Evolutionary conservation across 2,329 filamentous ascomycete species (phyloP).

Genomic region (Talaromyces sp.): DNA sequence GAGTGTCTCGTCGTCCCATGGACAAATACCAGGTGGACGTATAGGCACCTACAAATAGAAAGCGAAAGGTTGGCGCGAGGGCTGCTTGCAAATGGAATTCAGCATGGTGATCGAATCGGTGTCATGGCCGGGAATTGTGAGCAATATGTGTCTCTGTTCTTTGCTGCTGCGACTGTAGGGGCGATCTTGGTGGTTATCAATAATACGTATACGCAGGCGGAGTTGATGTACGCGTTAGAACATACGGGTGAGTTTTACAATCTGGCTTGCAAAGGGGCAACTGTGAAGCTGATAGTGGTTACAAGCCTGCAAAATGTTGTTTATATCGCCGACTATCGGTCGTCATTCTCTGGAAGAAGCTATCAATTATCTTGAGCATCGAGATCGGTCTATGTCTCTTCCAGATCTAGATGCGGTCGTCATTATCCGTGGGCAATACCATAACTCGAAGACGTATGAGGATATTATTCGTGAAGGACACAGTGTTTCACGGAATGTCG

Average conservation of each 20-base stretch:
- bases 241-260: slow-evolving; percentile 55
- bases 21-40: slow-evolving; percentile 70
- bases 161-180: slow-evolving; percentile 62
- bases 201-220: slow-evolving; percentile 72
- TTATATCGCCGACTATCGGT: slow-evolving; percentile 66
- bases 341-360: slow-evolving; percentile 52
- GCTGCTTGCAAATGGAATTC: slow-evolving; percentile 61
- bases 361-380: slow-evolving; percentile 50
- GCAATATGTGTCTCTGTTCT: slow-evolving; percentile 62
- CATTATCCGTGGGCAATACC: slow-evolving; percentile 54
- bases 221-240: slow-evolving; percentile 64
- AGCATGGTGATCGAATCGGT: slow-evolving; percentile 64
- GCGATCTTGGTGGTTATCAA: slow-evolving; percentile 71
- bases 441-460: slow-evolving; percentile 56
- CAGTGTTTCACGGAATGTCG: slow-evolving; percentile 44
- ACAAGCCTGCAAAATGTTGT: slow-evolving; percentile 64
- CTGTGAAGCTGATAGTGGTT: background rate
- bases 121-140: slow-evolving; percentile 65
- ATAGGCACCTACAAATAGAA: slow-evolving; percentile 59
- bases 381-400: slow-evolving; percentile 18
- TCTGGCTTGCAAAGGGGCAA: no score
- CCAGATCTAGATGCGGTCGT: slow-evolving; percentile 47
- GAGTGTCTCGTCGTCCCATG: slow-evolving; percentile 71
- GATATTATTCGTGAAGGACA: slow-evolving; percentile 52
- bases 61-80: slow-evolving; percentile 60